Percentiles rank a stretch among this genome's conserved stretches.
phyloP scores from a whole-genome alignment of 1,139 yeast genomes.

The Meyerozyma carpophila region DNA sequence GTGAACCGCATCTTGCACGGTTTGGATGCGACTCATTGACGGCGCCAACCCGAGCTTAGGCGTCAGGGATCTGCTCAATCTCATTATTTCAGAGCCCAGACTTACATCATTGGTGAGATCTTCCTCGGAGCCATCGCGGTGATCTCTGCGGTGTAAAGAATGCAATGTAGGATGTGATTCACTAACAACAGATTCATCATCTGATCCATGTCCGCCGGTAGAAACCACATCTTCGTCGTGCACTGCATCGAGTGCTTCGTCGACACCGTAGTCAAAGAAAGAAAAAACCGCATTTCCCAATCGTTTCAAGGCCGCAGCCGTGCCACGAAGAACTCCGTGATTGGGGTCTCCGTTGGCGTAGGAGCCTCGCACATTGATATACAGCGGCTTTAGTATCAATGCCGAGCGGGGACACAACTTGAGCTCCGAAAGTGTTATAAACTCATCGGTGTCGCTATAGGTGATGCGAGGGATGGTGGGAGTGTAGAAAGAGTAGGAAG shows the following conservation, averaged over 20 bases:
- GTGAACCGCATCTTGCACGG: background rate
- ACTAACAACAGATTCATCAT: background rate
- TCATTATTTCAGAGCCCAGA: background rate
- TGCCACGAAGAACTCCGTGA: constrained; percentile 10
- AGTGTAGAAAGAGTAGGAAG: constrained; percentile 33
- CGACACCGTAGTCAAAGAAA: constrained; percentile 40
- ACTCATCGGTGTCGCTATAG: constrained; percentile 49
- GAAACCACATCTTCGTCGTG: background rate
- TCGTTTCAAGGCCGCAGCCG: constrained; percentile 12
- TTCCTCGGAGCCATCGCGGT: background rate
- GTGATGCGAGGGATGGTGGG: constrained; percentile 34
- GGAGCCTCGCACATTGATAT: constrained; percentile 16
- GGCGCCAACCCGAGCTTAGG: background rate
- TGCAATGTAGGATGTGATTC: background rate
- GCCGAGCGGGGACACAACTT: constrained; percentile 64
- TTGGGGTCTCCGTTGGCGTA: constrained; percentile 8
- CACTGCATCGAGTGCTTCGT: constrained; percentile 7
- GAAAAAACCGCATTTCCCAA: constrained; percentile 32
- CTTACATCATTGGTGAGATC: background rate
- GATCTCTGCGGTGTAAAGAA: background rate
- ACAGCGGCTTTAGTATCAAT: constrained; percentile 54
- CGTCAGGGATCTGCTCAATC: background rate
- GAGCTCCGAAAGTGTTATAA: constrained; percentile 38
- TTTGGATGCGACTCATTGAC: background rate
- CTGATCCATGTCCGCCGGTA: background rate